Percentiles rank a stretch among this genome's conserved stretches.
These are phyloP conservation scores for Pythium plurisporium DNA, from an alignment of 352 stramenopile species.

Conservation along the genomic window DNA sequence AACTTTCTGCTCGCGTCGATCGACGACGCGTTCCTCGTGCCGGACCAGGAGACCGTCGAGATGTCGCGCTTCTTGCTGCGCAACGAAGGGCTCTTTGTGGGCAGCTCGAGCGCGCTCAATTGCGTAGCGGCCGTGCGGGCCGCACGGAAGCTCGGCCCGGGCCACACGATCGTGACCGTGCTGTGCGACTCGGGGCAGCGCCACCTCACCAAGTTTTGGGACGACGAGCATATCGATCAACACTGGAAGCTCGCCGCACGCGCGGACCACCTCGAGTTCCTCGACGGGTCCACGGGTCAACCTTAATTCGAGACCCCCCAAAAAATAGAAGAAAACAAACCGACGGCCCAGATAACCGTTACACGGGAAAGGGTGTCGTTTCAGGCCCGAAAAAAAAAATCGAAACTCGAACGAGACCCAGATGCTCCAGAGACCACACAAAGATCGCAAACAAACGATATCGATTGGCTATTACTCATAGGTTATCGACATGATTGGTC, in stretches of 20 bases:
- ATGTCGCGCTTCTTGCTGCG: slow-evolving; percentile 96
- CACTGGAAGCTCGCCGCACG: slow-evolving; percentile 57
- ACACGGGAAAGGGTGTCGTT: background rate
- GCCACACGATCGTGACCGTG: slow-evolving; percentile 83
- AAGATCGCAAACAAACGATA: background rate
- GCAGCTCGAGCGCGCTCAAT: slow-evolving; percentile 85
- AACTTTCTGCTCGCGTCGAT: slow-evolving; percentile 93
- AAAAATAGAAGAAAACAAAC: slow-evolving; percentile 7
- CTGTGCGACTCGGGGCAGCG: slow-evolving; percentile 88
- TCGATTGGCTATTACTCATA: background rate
- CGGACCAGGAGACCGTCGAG: slow-evolving; percentile 95
- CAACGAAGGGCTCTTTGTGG: slow-evolving; percentile 96
- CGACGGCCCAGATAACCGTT: slow-evolving; percentile 1
- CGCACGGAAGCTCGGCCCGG: slow-evolving; percentile 67
- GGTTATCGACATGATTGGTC: background rate
- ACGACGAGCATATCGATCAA: slow-evolving; percentile 65
- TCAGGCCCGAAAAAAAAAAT: background rate
- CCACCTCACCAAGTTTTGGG: slow-evolving; percentile 89
- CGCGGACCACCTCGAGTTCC: slow-evolving; percentile 65
- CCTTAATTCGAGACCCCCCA: too few species aligned
- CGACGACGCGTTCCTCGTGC: slow-evolving; percentile 86
- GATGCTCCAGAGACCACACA: background rate
- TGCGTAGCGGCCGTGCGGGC: slow-evolving; percentile 75
- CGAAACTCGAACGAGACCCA: slow-evolving; percentile 3
- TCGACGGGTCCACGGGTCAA: slow-evolving; percentile 62